Evolutionary conservation across 2,329 filamentous ascomycete species (phyloP).

Genomic region (Fusarium pseudonygamai): DNA sequence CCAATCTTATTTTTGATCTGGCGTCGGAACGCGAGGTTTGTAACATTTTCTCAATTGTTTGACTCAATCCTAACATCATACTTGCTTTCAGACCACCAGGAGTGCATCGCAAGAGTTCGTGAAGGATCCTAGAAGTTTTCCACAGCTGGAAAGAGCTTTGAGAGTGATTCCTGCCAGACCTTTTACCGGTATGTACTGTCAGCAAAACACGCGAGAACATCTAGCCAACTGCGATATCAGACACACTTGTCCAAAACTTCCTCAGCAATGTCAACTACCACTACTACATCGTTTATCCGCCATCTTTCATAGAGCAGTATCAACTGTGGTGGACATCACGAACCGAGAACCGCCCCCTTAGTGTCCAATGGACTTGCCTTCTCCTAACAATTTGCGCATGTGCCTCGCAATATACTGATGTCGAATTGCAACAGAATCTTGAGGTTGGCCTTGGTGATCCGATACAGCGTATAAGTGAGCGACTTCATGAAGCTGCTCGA

Average conservation of each 20-base stretch:
- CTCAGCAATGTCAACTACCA: constrained; percentile 51
- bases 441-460: constrained; percentile 45
- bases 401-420: constrained; percentile 47
- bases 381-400: constrained; percentile 52
- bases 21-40: constrained; percentile 41
- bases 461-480: constrained; percentile 44
- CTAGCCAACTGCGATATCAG: constrained; percentile 35
- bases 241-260: constrained; percentile 51
- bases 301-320: constrained; percentile 50
- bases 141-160: constrained; percentile 47
- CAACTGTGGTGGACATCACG: constrained; percentile 48
- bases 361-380: constrained; percentile 51
- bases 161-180: constrained; percentile 46
- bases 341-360: constrained; percentile 44
- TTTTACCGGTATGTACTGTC: constrained; percentile 47
- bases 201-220: neutral
- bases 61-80: neutral
- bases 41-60: neutral
- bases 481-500: constrained; percentile 47
- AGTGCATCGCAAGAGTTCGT: constrained; percentile 34
- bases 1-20: constrained; percentile 46
- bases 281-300: constrained; percentile 52
- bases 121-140: constrained; percentile 38
- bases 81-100: constrained; percentile 12
- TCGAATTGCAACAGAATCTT: constrained; percentile 45